Evolutionary conservation across 768 basidiomycete genomes (phyloP), one percentile per base, ranked within the genome.

Genomic region (Suillus clintonianus): DNA sequence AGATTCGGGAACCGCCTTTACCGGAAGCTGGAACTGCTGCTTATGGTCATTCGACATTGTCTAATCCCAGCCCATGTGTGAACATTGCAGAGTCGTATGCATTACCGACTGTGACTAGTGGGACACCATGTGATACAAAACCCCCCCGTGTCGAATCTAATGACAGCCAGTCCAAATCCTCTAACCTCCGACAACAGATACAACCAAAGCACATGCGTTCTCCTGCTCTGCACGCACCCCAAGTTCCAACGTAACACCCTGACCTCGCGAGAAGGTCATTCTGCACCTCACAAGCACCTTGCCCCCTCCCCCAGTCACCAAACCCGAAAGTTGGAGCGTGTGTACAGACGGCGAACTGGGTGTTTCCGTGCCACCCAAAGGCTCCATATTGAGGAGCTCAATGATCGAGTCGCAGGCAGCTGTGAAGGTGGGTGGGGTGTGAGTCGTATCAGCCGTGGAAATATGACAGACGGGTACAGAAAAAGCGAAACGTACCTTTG

Each of bases 401-500:
- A 96, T 86, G 70, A 99, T 91, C 32, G 97, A 97, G 72, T 95
- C 92, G 77, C 96, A 97, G 13, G 97, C 97, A 71, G 95, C 96
- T 97, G 73, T 54, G 64, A 62, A 68, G 62, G 34, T n/a, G 22
- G 41, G 43, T 41, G 48, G 59, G 32, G 62, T 41, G 67, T 63
- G 24, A 65, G 62, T 48, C 27, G 43, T 11, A 24, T 53, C 15
- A 27, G 22, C 36, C 68, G 66, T 63, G 69, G 41, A 68, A 67
- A 65, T 4, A 7, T 13, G 11, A 24, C 10, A 4, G 39, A 27
- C 37, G 10, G 24, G 59, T 60, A 60, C 61, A 42, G 43, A 59
- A 53, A 34, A 9, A 41, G 30, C 43, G 74, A 60, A 64, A 78
- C 88, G 66, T 69, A 96, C 96, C 94, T 84, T 96, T 95, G 67